These are phyloP conservation scores for Aspergillus texensis DNA, from an alignment of 2,329 filamentous ascomycete species.

Conservation along the genomic window DNA sequence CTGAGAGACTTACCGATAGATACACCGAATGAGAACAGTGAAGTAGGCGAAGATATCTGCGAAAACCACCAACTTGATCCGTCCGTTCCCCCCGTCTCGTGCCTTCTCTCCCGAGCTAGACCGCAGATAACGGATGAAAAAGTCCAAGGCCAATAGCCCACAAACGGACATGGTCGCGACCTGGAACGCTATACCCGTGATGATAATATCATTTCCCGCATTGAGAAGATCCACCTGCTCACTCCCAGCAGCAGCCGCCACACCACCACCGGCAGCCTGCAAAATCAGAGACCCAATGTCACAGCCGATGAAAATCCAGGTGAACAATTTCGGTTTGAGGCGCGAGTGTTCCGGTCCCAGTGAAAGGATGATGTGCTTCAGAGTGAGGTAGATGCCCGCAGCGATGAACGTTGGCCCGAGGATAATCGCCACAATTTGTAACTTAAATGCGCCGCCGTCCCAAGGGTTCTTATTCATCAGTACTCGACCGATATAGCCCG, in stretches of 20 bases:
- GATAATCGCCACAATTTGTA: slow-evolving; percentile 59
- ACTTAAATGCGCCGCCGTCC: slow-evolving; percentile 51
- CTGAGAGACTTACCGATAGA: slow-evolving; percentile 41
- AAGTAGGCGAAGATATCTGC: slow-evolving; percentile 41
- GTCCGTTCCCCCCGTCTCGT: slow-evolving; percentile 6
- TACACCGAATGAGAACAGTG: slow-evolving; percentile 46
- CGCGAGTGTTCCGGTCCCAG: slow-evolving; percentile 55
- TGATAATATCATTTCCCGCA: slow-evolving; percentile 58
- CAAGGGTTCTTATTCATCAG: slow-evolving; percentile 58
- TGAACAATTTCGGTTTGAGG: slow-evolving; percentile 55
- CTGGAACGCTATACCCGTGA: slow-evolving; percentile 61
- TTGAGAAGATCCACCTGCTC: slow-evolving; percentile 40
- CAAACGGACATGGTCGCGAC: slow-evolving; percentile 53
- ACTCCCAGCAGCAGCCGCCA: slow-evolving; percentile 56
- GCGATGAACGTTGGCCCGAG: slow-evolving; percentile 60
- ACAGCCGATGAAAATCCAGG: slow-evolving; percentile 62
- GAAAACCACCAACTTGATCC: slow-evolving; percentile 29
- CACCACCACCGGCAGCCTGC: slow-evolving; percentile 60
- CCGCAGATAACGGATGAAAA: slow-evolving; percentile 46
- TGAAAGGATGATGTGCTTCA: slow-evolving; percentile 60
- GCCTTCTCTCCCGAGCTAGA: slow-evolving; percentile 33
- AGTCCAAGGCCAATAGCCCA: slow-evolving; percentile 41
- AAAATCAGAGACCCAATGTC: slow-evolving; percentile 62
- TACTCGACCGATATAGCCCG: slow-evolving; percentile 61
- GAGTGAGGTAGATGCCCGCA: slow-evolving; percentile 58